These are phyloP conservation scores for Trichoderma hamatum DNA, from an alignment of 2,329 filamentous ascomycete species.

Conservation along the genomic window DNA sequence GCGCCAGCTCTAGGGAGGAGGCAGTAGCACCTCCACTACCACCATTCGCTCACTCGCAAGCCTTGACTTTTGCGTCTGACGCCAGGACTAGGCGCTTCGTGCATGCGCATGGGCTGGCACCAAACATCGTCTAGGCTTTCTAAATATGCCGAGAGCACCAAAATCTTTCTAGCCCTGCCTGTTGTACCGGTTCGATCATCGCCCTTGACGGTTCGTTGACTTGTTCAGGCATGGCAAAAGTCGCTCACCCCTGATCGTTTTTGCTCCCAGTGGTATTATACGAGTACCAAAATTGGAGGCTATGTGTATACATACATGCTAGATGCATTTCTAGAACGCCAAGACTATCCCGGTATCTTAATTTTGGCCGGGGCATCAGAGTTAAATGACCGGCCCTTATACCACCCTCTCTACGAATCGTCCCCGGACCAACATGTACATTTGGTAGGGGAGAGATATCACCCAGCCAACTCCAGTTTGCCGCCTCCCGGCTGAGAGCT, in stretches of 20 bases:
- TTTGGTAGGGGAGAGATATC: conserved; percentile 10
- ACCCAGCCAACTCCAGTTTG: conserved; percentile 12
- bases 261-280: neutral
- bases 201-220: neutral
- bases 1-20: conserved; percentile 1
- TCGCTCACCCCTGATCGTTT: conserved; percentile 10
- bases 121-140: conserved; percentile 11
- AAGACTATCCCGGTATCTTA: conserved; percentile 6
- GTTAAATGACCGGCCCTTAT: conserved; percentile 8
- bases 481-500: conserved; percentile 5
- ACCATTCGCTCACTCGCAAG: neutral
- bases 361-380: neutral
- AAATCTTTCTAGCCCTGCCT: conserved; percentile 12
- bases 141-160: conserved; percentile 23
- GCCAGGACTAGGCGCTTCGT: neutral
- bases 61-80: conserved; percentile 16
- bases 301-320: neutral
- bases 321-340: conserved; percentile 15
- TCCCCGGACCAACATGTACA: conserved; percentile 11
- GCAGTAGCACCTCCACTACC: neutral
- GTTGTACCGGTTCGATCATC: conserved; percentile 7
- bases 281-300: neutral
- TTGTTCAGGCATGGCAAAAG: neutral
- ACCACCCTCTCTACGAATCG: neutral
- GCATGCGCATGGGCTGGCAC: conserved; percentile 11